Evolutionary conservation across 2,329 filamentous ascomycete species (phyloP).

Genomic region (Aplosporella prunicola): DNA sequence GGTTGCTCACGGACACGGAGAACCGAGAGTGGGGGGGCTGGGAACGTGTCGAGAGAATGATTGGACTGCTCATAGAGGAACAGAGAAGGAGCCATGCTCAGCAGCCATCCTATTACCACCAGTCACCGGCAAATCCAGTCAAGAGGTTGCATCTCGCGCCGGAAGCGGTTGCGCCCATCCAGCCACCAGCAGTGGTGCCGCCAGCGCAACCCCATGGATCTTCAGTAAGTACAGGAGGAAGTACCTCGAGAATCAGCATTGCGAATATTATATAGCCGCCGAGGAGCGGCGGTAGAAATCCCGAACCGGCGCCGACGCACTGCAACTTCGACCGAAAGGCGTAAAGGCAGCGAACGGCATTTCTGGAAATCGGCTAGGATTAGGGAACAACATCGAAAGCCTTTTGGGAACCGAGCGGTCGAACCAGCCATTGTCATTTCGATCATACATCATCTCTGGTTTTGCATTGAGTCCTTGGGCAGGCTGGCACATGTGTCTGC

Average conservation of each 20-base stretch:
- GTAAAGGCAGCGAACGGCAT: too few relatives aligned
- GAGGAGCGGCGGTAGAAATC: too few relatives aligned
- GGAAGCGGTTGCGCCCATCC: conserved; percentile 9
- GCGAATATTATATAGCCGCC: conserved; percentile 37
- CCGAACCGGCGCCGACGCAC: too few relatives aligned
- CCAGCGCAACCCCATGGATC: conserved; percentile 3
- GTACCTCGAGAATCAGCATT: conserved; percentile 34
- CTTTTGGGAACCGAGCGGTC: too few relatives aligned
- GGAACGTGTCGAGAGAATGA: conserved; percentile 59
- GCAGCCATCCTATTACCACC: conserved; percentile 21
- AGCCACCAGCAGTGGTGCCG: conserved; percentile 29
- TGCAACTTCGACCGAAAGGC: too few relatives aligned
- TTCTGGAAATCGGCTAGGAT: too few relatives aligned
- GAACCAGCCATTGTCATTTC: too few relatives aligned
- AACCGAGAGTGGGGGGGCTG: conserved; percentile 69
- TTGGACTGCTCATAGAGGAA: conserved; percentile 47
- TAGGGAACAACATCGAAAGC: too few relatives aligned
- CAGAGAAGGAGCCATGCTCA: conserved; percentile 22
- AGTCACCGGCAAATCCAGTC: conserved; percentile 26
- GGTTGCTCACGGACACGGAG: conserved; percentile 48
- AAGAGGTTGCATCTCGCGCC: conserved; percentile 28
- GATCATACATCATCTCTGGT: too few relatives aligned
- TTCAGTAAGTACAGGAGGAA: conserved; percentile 32
- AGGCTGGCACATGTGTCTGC: too few relatives aligned
- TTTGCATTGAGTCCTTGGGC: too few relatives aligned